Evolutionary conservation across 768 basidiomycete genomes (phyloP).

Genomic region (Calocybe indica): DNA sequence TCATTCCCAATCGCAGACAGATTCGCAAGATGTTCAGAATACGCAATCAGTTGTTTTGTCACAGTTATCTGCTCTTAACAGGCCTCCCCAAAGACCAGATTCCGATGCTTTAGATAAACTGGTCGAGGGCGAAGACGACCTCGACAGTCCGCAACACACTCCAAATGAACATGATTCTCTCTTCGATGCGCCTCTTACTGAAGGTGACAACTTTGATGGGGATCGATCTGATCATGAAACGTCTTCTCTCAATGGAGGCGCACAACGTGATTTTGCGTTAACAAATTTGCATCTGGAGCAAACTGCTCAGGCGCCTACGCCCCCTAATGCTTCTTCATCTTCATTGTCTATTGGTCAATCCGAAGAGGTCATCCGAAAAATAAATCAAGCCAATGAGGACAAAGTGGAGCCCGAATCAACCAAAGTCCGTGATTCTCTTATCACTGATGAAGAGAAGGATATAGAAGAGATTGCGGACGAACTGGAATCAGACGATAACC

Average conservation of each 20-base stretch:
- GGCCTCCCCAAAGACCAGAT: not conserved
- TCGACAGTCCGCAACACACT: not conserved
- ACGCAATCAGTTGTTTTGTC: conserved; percentile 11
- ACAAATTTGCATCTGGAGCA: not conserved
- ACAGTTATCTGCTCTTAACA: conserved; percentile 8
- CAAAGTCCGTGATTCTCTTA: too few species aligned
- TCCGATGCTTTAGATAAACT: not conserved
- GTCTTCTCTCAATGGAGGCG: not conserved
- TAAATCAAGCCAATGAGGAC: too few species aligned
- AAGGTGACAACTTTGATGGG: not conserved
- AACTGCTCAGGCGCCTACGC: not conserved
- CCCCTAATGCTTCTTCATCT: too few species aligned
- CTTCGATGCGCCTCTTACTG: not conserved
- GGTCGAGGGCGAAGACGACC: not conserved
- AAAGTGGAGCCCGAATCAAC: too few species aligned
- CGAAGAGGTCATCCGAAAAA: too few species aligned
- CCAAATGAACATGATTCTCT: not conserved
- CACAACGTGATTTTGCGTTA: not conserved
- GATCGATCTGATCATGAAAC: not conserved
- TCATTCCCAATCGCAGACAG: conserved; percentile 26
- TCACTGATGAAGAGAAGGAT: too few species aligned
- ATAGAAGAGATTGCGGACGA: too few species aligned
- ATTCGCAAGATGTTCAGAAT: conserved; percentile 24
- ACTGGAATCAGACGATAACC: too few species aligned
- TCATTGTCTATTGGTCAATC: too few species aligned